Base-by-base conservation (phyloP, 2,329 filamentous ascomycete species). In the Dothidotthia symphoricarpi region DNA sequence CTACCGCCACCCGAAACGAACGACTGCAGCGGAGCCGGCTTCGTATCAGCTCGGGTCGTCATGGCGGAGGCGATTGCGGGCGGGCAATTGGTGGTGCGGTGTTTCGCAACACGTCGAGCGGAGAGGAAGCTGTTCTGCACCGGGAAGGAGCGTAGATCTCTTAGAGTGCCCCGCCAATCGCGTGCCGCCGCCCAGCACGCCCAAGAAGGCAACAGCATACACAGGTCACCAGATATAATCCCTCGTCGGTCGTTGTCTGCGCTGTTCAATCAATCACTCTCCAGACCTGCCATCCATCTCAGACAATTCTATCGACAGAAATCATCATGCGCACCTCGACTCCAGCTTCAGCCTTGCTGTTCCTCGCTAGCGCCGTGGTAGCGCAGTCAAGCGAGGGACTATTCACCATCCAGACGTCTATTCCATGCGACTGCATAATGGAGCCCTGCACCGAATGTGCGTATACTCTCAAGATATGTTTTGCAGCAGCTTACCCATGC, bases 101-200 rank as follows among this genome's bases (percentile, higher is more conserved):
- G 51, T 51, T 43, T 52, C 49, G 48, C 46, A 45, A 35, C 40
- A 41, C 24, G 45, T 36, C 39, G 45, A 41, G 35, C n/a, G 39
- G 41, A 32, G 36, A 48, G 35, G 39, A 37, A 45, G 51, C 46
- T 57, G 53, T 45, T 40, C 54, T 55, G 47, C 51, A 51, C 51
- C 45, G 51, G 60, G 58, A 61, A 63, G 61, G 56, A 55, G 54
- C 53, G 53, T 54, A 55, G 51, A 53, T 55, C 47, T 39, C 41
- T 34, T 22, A 22, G 19, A 22, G 19, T 9, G 9, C 19, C 19
- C 9, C 5, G 19, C 19, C 19, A 22, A 22, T 22, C 19, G 19
- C 19, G 19, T 22, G 19, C 19, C 5, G 19, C 19, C 19, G 19
- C 19, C 19, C 5, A 22, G 19, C 5, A 9, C 19, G 5, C 9